A percentile compares a stretch with the other conserved stretches of the same genome.
These are phyloP conservation scores for Boletus sensibilis DNA, from an alignment of 768 basidiomycete genomes.

Conservation along the genomic window DNA sequence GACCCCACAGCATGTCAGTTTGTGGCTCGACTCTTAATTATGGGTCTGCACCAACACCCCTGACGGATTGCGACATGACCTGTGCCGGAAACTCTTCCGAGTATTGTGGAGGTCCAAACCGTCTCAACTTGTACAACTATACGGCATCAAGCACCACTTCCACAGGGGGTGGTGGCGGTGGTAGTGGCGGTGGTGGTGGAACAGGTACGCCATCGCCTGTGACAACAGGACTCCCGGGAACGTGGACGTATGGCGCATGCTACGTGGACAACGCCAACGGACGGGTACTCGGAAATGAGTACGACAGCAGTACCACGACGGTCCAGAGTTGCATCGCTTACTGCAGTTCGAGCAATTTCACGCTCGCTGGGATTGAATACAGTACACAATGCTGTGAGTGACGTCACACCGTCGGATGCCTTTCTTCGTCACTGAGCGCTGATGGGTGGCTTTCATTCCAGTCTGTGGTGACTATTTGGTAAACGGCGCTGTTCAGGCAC, in stretches of 20 bases:
- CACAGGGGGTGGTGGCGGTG: not conserved
- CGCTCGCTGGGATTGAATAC: slow-evolving; percentile 71
- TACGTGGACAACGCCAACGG: slow-evolving; percentile 73
- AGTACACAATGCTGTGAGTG: slow-evolving; percentile 48
- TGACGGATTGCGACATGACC: slow-evolving; percentile 51
- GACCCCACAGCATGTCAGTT: slow-evolving; percentile 40
- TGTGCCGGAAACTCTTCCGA: slow-evolving; percentile 39
- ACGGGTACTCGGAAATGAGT: slow-evolving; percentile 51
- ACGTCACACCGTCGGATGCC: not conserved
- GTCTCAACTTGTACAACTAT: slow-evolving; percentile 28
- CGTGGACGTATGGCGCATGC: slow-evolving; percentile 63
- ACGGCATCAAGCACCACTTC: not conserved
- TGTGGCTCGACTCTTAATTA: slow-evolving; percentile 18
- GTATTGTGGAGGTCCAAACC: slow-evolving; percentile 72
- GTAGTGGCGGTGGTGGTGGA: no score
- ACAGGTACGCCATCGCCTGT: slow-evolving; percentile 36
- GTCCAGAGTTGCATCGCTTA: slow-evolving; percentile 60
- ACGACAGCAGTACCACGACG: slow-evolving; percentile 45
- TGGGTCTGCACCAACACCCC: slow-evolving; percentile 37
- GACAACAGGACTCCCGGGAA: slow-evolving; percentile 47
- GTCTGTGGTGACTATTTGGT: slow-evolving; percentile 71
- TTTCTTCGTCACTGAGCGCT: slow-evolving; percentile 4
- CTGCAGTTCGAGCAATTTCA: slow-evolving; percentile 57
- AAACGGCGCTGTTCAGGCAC: slow-evolving; percentile 53
- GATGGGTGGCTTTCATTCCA: slow-evolving; percentile 24